A percentile compares a stretch with the other conserved stretches of the same genome.
These are phyloP conservation scores for Ampelocalamus luodianensis DNA, from an alignment of 176 grass and related monocot species.

Conservation along the genomic window DNA sequence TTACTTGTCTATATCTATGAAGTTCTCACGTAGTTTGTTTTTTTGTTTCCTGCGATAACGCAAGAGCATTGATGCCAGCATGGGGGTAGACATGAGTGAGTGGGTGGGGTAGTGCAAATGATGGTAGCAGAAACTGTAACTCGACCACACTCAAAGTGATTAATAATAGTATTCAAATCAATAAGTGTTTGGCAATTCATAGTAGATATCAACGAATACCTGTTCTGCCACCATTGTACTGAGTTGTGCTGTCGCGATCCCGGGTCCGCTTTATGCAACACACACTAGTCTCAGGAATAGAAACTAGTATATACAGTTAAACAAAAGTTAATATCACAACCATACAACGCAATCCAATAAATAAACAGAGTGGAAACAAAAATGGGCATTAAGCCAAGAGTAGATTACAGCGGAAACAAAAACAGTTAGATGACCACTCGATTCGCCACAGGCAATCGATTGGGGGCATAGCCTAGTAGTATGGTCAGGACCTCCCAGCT, in stretches of 20 bases:
- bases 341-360: too few relatives aligned
- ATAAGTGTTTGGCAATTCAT: constrained; percentile 35
- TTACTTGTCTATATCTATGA: constrained; percentile 97
- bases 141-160: background rate
- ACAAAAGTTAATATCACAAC: too few relatives aligned
- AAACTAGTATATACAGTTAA: too few relatives aligned
- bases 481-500: too few relatives aligned
- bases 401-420: too few relatives aligned
- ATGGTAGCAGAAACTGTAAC: constrained; percentile 17
- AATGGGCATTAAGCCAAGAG: too few relatives aligned
- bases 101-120: constrained; percentile 21
- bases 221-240: constrained; percentile 99
- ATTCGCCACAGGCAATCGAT: too few relatives aligned
- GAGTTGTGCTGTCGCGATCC: constrained; percentile 79
- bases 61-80: constrained; percentile 86
- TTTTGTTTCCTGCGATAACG: constrained; percentile 93
- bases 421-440: too few relatives aligned
- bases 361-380: too few relatives aligned
- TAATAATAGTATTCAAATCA: background rate
- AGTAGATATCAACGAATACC: constrained; percentile 55
- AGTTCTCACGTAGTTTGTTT: constrained; percentile 84
- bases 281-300: too few relatives aligned
- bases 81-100: constrained; percentile 32
- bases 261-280: too few relatives aligned
- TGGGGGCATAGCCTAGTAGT: too few relatives aligned